These are phyloP conservation scores for Prototheca cutis DNA, from an alignment of 163 green algal species.

Conservation along the genomic window DNA sequence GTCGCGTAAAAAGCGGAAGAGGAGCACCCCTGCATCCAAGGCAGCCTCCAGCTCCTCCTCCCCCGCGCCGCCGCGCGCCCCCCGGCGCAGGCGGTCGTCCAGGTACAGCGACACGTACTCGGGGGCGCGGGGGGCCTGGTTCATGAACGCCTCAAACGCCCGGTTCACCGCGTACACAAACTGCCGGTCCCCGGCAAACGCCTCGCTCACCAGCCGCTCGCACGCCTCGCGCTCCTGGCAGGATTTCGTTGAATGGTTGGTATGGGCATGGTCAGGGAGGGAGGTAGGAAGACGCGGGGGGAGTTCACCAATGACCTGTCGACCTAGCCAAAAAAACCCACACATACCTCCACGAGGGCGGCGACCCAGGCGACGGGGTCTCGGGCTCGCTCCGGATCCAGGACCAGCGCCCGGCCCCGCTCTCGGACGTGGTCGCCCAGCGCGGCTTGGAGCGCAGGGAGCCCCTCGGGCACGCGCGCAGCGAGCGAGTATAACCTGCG, in stretches of 20 bases:
- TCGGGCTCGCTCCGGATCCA: constrained; percentile 55
- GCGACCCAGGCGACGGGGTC: constrained; percentile 84
- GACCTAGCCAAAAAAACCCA: no score
- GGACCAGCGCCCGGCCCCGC: constrained; percentile 61
- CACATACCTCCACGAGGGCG: constrained; percentile 63
- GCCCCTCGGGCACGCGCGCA: constrained; percentile 11
- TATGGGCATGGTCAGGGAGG: no score
- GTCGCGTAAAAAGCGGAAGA: constrained; percentile 93
- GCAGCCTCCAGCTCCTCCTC: constrained; percentile 80
- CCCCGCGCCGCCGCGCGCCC: constrained; percentile 43
- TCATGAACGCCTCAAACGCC: constrained; percentile 87
- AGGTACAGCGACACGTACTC: constrained; percentile 97
- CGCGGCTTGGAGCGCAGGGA: constrained; percentile 58
- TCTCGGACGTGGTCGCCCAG: constrained; percentile 60
- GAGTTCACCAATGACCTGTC: no score
- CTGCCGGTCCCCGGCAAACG: constrained; percentile 79
- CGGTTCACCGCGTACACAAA: constrained; percentile 87
- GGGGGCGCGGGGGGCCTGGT: constrained; percentile 74
- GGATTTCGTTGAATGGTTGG: no score
- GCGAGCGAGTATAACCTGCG: constrained; percentile 73
- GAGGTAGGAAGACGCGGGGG: no score
- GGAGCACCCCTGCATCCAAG: constrained; percentile 87
- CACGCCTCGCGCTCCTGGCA: constrained; percentile 83
- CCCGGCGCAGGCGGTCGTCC: constrained; percentile 82
- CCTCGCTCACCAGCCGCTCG: constrained; percentile 63